Evolutionary conservation across 345 rosid genomes (phyloP).

Genomic region (Laguncularia racemosa): DNA sequence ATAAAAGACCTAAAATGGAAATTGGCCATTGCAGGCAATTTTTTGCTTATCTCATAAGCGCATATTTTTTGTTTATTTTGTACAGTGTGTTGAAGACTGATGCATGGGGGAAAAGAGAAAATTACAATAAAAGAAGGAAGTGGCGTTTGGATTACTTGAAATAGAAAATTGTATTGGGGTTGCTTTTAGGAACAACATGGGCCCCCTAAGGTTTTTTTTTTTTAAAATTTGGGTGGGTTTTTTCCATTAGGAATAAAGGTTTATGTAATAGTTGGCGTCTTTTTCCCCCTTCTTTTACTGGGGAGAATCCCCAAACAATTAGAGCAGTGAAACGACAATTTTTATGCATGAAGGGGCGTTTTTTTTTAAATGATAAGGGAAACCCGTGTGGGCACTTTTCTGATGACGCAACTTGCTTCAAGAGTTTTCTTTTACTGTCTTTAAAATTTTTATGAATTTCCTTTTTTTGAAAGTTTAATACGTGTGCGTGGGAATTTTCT

Average conservation of each 20-base stretch:
- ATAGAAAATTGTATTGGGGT: constrained; percentile 23
- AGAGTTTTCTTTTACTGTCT: too few species aligned
- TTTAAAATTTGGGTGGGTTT: constrained; percentile 32
- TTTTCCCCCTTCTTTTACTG: constrained; percentile 17
- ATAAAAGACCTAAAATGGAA: too few species aligned
- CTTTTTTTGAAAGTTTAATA: too few species aligned
- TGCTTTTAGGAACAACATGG: constrained; percentile 31
- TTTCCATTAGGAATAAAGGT: constrained; percentile 29
- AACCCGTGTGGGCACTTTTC: too few species aligned
- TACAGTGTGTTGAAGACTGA: constrained; percentile 14
- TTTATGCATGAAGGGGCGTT: neutral
- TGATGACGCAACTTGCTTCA: too few species aligned
- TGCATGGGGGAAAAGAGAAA: constrained; percentile 73
- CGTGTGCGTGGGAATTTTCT: too few species aligned
- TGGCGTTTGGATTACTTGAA: constrained; percentile 30
- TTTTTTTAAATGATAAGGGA: neutral
- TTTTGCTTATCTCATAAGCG: neutral
- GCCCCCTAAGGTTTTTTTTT: constrained; percentile 18
- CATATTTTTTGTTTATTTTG: constrained; percentile 5
- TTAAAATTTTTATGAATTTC: too few species aligned
- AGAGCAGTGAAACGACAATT: constrained; percentile 1
- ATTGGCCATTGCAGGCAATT: too few species aligned
- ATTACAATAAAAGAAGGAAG: constrained; percentile 10
- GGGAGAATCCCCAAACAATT: constrained; percentile 24
- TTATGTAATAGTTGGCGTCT: constrained; percentile 16